Evolutionary conservation across 352 stramenopile genomes (phyloP), one percentile per base, ranked within the genome.

Genomic region (Aphanomyces astaci): DNA sequence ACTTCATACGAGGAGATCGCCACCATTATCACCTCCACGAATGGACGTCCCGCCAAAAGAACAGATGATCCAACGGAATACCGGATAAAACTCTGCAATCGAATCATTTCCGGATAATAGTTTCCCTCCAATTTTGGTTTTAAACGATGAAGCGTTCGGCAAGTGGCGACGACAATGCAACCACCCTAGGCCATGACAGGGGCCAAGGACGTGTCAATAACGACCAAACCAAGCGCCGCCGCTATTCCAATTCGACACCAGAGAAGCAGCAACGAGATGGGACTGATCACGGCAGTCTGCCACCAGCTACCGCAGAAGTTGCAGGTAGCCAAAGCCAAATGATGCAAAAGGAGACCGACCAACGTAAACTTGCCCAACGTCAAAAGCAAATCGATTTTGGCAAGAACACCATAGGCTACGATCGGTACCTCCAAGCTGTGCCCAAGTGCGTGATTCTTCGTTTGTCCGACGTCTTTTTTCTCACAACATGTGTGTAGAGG

Each of bases 341-440:
- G 60, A 30, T 53, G 11, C 60, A 88, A 66, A 84, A 81, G 25
- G 89, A 96, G 75, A 80, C 73, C 13, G 86, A 96, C 60, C 71
- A 80, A n/a, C 86, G 90, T 25, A 80, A 87, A 33, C 72, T 97
- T 25, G 78, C 83, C 24, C 88, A 96, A 76, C 84, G 89, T n/a
- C 88, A 97, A 72, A 97, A 97, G 78, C 89, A 97, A 71, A 94
- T 96, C 63, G 88, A 96, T 71, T 96, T 90, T 62, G 89, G 89
- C 43, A 97, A 96, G 73, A 97, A 97, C 75, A 96, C 89, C 46
- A 77, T 94, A 53, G 89, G 89, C n/a, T 96, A 97, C 70, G 86
- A 96, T 53, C 80, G 70, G 9, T 96, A 96, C 71, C 89, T 83
- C 52, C 66, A 77, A 7, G 56, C 72, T 32, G 81, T 96, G 33